Conservation (phyloP, 2,329 filamentous ascomycete species). For the Botrytis tulipae region DNA sequence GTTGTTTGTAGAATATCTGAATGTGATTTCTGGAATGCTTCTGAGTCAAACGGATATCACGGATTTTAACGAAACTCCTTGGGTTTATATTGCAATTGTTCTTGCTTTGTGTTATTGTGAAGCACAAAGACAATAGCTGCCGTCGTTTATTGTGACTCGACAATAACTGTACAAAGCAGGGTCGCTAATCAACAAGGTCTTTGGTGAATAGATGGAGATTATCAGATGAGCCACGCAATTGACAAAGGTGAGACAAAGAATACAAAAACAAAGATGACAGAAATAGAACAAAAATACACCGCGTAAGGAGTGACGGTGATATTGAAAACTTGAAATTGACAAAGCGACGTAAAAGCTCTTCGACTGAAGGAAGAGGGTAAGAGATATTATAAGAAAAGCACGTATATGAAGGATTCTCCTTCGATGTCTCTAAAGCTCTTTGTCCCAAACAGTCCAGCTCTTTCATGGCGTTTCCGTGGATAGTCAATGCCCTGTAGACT, state of each 20-base stretch:
- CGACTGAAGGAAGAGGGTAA: not conserved
- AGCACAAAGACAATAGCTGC: constrained; percentile 2
- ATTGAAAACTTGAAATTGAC: not conserved
- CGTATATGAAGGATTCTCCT: not conserved
- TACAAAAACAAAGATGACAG: not conserved
- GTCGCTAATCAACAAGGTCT: not conserved
- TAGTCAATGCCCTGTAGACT: constrained; percentile 10
- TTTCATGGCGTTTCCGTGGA: not conserved
- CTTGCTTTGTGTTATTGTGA: not conserved
- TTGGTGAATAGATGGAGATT: not conserved
- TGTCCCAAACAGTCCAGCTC: constrained; percentile 7
- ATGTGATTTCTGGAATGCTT: constrained; percentile 2
- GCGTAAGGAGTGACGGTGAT: constrained; percentile 39
- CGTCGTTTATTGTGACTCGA: constrained; percentile 1
- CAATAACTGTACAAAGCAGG: not conserved
- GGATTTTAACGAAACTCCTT: not conserved
- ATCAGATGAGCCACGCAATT: not conserved
- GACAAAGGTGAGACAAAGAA: not conserved
- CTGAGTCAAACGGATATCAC: not conserved
- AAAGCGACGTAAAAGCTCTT: constrained; percentile 11
- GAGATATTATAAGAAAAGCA: constrained; percentile 18
- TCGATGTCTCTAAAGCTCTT: not conserved
- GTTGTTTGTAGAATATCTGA: constrained; percentile 2
- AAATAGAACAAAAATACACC: constrained; percentile 25
- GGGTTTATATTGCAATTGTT: constrained; percentile 1